Conservation (phyloP, 2,329 filamentous ascomycete species). For the Cryphonectria nitschkei region DNA sequence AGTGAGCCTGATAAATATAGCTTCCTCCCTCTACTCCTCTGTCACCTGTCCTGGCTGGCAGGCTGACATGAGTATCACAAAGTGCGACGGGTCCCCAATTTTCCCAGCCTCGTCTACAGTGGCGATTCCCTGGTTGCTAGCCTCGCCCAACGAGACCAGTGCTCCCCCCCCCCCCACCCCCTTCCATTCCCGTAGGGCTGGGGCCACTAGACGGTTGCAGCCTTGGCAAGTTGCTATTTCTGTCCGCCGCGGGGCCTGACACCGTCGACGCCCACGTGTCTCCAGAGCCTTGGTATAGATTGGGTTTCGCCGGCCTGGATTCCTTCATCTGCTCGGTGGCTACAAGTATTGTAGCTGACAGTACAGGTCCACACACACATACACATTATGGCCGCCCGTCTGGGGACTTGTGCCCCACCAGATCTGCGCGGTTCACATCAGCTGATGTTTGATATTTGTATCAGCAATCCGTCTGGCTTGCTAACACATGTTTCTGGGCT, state of each 20-base stretch:
- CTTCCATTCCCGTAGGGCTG: conserved; percentile 13
- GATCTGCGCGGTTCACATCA: conserved; percentile 19
- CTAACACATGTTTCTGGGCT: not conserved
- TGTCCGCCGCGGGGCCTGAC: not conserved
- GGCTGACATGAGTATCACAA: not conserved
- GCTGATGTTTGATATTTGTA: conserved; percentile 26
- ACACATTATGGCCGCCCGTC: not conserved
- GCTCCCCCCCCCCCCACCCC: no score
- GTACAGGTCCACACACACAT: not conserved
- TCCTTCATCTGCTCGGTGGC: not conserved
- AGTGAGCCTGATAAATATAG: not conserved
- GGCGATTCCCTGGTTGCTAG: not conserved
- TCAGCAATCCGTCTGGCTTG: conserved; percentile 16
- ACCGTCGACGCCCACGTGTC: not conserved
- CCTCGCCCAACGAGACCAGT: not conserved
- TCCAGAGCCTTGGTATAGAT: not conserved
- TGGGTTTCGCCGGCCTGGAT: not conserved
- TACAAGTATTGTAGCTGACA: not conserved
- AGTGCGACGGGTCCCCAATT: not conserved
- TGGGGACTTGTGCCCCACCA: conserved; percentile 14
- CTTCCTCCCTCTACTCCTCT: not conserved
- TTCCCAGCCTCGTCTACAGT: not conserved
- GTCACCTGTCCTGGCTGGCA: not conserved
- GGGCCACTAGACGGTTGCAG: not conserved
- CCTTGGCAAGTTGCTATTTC: conserved; percentile 15